Evolutionary conservation across 169 alveolate genomes (phyloP).

Genomic region (Theileria equi): DNA sequence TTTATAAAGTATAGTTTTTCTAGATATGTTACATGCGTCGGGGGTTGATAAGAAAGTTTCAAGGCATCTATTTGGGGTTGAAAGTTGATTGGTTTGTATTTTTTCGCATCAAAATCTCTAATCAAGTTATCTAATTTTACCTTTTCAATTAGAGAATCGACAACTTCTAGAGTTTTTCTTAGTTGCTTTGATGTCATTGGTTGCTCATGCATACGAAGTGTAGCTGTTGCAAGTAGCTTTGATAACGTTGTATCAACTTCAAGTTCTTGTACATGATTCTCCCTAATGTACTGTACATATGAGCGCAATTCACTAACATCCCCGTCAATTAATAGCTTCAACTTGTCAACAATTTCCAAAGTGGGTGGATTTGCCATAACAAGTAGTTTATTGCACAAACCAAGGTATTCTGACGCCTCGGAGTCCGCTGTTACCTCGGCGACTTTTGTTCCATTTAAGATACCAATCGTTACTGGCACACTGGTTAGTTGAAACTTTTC

Average conservation of each 20-base stretch:
- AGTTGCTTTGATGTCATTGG: too few relatives aligned
- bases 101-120: too few relatives aligned
- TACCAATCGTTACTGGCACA: conserved; percentile 37
- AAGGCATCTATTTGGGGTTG: too few relatives aligned
- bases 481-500: conserved; percentile 25
- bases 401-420: neutral
- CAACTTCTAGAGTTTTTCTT: too few relatives aligned
- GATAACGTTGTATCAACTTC: conserved; percentile 3
- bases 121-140: too few relatives aligned
- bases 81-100: too few relatives aligned
- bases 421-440: conserved; percentile 17
- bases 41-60: too few relatives aligned
- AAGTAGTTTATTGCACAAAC: conserved; percentile 22
- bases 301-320: neutral
- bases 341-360: conserved; percentile 14
- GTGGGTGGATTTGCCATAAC: neutral
- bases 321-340: conserved; percentile 21
- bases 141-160: too few relatives aligned
- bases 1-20: neutral
- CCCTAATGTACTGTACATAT: neutral
- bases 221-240: neutral
- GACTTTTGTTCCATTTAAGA: conserved; percentile 15
- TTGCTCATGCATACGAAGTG: conserved; percentile 8
- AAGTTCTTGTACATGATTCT: neutral
- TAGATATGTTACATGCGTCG: neutral